phyloP scores from a whole-genome alignment of 1,139 yeast genomes.

The Kurtzmaniella natalensis region DNA sequence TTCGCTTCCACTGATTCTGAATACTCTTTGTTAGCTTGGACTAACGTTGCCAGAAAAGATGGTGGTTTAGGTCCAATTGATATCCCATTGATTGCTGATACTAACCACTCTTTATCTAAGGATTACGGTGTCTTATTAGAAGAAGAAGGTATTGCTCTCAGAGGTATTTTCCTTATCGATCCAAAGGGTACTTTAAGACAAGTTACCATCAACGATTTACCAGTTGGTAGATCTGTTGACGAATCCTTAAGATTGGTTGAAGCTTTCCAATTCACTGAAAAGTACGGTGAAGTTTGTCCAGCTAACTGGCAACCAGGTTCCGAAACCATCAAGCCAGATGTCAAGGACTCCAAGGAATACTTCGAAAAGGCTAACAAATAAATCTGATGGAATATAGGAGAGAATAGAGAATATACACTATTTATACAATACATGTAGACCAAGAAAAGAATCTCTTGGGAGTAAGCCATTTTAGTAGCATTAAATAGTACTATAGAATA shows the following conservation, averaged over 20 bases:
- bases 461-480: too few species aligned
- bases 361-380: constrained; percentile 38
- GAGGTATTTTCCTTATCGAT: constrained; percentile 97
- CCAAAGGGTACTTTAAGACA: constrained; percentile 94
- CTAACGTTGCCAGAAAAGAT: constrained; percentile 91
- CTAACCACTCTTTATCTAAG: constrained; percentile 89
- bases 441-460: too few species aligned
- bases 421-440: too few species aligned
- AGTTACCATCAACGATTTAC: constrained; percentile 94
- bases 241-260: constrained; percentile 96
- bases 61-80: constrained; percentile 97
- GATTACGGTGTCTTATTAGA: constrained; percentile 97
- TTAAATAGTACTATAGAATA: too few species aligned
- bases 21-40: constrained; percentile 96
- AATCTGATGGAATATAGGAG: too few species aligned
- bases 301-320: constrained; percentile 99
- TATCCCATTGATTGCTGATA: constrained; percentile 93
- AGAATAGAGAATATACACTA: too few species aligned
- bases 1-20: constrained; percentile 98
- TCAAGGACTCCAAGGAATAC: constrained; percentile 78
- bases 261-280: constrained; percentile 98
- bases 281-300: constrained; percentile 98
- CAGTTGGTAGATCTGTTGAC: constrained; percentile 98
- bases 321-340: constrained; percentile 89
- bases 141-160: constrained; percentile 93